Evolutionary conservation across 345 rosid species (phyloP).

Genomic region (Salix exigua): DNA sequence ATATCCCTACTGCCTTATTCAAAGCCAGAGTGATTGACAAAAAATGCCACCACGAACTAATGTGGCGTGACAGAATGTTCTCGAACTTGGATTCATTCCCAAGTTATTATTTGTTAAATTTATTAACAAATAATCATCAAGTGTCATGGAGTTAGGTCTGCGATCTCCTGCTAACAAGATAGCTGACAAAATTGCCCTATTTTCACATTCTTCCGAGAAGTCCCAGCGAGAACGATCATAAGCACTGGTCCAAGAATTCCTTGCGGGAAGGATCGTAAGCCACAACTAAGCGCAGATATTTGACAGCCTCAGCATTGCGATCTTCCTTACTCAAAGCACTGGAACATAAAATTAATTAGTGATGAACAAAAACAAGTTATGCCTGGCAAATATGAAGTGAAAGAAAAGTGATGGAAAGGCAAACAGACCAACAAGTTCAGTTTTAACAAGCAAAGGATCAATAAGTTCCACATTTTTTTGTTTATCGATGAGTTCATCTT

Average conservation of each 20-base stretch:
- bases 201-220: conserved; percentile 32
- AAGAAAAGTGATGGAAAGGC: neutral
- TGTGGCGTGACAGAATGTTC: too few relatives aligned
- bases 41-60: too few relatives aligned
- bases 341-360: conserved; percentile 6
- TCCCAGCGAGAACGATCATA: too few relatives aligned
- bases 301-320: conserved; percentile 69
- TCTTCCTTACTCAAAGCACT: conserved; percentile 57
- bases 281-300: conserved; percentile 51
- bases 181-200: conserved; percentile 31
- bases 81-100: too few relatives aligned
- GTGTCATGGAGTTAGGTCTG: conserved; percentile 9
- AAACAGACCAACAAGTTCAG: too few relatives aligned
- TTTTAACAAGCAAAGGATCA: too few relatives aligned
- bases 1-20: too few relatives aligned
- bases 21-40: too few relatives aligned
- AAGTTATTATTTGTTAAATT: too few relatives aligned
- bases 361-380: neutral
- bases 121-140: too few relatives aligned
- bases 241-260: conserved; percentile 41
- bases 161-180: conserved; percentile 44
- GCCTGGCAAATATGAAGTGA: neutral
- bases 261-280: conserved; percentile 56
- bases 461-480: too few relatives aligned
- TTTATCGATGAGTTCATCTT: too few relatives aligned